Evolutionary conservation across 495 filamentous ascomycete genomes (phyloP).

Genomic region (Hyaloscypha finlandica): DNA sequence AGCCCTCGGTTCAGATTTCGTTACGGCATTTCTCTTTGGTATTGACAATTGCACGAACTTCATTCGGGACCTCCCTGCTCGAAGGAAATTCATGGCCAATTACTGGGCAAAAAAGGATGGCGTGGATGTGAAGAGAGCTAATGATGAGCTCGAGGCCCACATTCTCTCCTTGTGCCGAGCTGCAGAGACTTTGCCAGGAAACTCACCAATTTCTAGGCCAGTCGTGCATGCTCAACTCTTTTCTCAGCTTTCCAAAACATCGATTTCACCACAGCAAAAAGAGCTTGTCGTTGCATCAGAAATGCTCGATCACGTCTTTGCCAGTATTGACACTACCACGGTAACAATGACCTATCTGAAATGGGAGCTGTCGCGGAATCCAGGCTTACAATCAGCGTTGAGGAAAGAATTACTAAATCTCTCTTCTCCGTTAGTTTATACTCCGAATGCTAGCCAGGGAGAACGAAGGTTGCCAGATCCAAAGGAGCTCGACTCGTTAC

Average conservation of each 20-base stretch:
- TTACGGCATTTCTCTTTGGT: constrained; percentile 55
- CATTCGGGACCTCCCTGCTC: constrained; percentile 35
- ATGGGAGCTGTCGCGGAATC: constrained; percentile 62
- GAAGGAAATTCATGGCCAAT: constrained; percentile 1
- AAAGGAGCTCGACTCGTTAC: constrained; percentile 57
- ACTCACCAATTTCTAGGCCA: constrained; percentile 1
- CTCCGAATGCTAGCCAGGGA: constrained; percentile 3
- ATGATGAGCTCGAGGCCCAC: constrained; percentile 4
- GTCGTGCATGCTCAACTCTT: constrained; percentile 16
- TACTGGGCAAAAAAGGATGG: constrained; percentile 3
- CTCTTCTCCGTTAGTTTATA: not conserved
- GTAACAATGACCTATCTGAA: constrained; percentile 70
- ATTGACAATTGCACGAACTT: constrained; percentile 49
- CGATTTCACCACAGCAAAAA: not conserved
- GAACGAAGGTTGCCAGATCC: constrained; percentile 37
- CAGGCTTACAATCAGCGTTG: constrained; percentile 56
- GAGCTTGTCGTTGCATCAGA: constrained; percentile 56
- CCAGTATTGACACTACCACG: constrained; percentile 75
- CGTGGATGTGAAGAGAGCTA: constrained; percentile 6
- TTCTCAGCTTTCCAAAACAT: not conserved
- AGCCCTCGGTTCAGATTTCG: constrained; percentile 57
- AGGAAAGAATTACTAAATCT: constrained; percentile 53
- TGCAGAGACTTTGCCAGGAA: not conserved
- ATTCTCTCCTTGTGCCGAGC: not conserved
- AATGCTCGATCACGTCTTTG: constrained; percentile 71